phyloP scores from a whole-genome alignment of 1,139 yeast genomes.

The Yamadazyma mexicana region DNA sequence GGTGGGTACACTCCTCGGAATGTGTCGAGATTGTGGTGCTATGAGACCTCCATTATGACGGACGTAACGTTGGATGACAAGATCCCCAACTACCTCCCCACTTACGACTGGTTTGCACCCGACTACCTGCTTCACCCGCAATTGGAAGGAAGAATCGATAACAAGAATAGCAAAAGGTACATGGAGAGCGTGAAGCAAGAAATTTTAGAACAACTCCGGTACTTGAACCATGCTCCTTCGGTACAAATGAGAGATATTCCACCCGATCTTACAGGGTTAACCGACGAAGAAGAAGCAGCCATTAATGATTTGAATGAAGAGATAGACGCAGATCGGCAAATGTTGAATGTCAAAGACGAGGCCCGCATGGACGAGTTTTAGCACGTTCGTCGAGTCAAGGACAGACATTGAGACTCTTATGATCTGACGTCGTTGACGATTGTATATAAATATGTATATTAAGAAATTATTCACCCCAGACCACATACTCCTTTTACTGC shows the following conservation, averaged over 20 bases:
- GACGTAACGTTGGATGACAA: constrained; percentile 74
- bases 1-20: constrained; percentile 98
- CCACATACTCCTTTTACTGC: no score
- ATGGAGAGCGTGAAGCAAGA: constrained; percentile 77
- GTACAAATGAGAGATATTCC: constrained; percentile 91
- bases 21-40: constrained; percentile 92
- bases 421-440: no score
- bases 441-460: no score
- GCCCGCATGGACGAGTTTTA: constrained; percentile 17
- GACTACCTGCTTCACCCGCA: constrained; percentile 90
- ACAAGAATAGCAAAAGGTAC: constrained; percentile 81
- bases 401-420: no score
- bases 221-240: constrained; percentile 87
- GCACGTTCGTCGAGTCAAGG: no score
- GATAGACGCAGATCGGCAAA: constrained; percentile 31
- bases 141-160: constrained; percentile 83
- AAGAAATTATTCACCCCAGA: no score
- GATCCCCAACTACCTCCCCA: constrained; percentile 79
- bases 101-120: constrained; percentile 88
- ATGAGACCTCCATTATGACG: constrained; percentile 85
- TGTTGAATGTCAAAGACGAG: constrained; percentile 25
- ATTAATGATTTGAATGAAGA: constrained; percentile 55
- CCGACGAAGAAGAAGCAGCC: constrained; percentile 59
- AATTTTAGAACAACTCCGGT: constrained; percentile 79
- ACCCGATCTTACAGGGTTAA: constrained; percentile 73